A percentile compares a stretch with the other conserved stretches of the same genome.
These are phyloP conservation scores for Pseudogymnoascus sp. DNA, from an alignment of 2,329 filamentous ascomycete species.

Conservation along the genomic window DNA sequence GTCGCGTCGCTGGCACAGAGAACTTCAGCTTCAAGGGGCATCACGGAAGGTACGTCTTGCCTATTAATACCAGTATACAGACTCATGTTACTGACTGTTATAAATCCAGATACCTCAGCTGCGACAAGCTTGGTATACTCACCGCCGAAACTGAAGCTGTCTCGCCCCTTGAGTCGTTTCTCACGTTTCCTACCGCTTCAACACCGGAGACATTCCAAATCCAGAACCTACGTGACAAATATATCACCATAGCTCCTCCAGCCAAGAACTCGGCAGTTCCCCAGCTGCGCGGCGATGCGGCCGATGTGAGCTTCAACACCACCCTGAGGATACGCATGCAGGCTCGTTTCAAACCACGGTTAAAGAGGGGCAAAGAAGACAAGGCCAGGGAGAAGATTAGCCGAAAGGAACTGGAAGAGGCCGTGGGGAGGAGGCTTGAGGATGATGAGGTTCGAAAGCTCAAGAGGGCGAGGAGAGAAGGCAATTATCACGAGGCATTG, in stretches of 20 bases:
- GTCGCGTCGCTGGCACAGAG: slow-evolving; percentile 73
- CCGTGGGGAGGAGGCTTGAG: slow-evolving; percentile 66
- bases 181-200: slow-evolving; percentile 55
- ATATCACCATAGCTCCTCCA: slow-evolving; percentile 55
- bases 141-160: slow-evolving; percentile 75
- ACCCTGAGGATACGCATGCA: slow-evolving; percentile 85
- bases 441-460: slow-evolving; percentile 81
- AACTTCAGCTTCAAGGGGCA: slow-evolving; percentile 81
- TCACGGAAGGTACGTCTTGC: slow-evolving; percentile 62
- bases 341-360: slow-evolving; percentile 79
- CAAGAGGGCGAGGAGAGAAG: slow-evolving; percentile 76
- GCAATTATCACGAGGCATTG: slow-evolving; percentile 81
- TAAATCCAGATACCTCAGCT: slow-evolving; percentile 64
- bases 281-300: slow-evolving; percentile 71
- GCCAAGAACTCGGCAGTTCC: slow-evolving; percentile 43
- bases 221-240: slow-evolving; percentile 65
- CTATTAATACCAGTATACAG: background rate
- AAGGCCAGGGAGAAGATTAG: slow-evolving; percentile 81
- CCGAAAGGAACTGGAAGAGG: slow-evolving; percentile 74
- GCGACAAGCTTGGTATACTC: slow-evolving; percentile 74
- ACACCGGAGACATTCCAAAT: slow-evolving; percentile 66
- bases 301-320: slow-evolving; percentile 59
- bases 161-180: slow-evolving; percentile 75
- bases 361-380: slow-evolving; percentile 74
- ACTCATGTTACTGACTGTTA: slow-evolving; percentile 6